A percentile compares a stretch with the other conserved stretches of the same genome.
phyloP scores from a whole-genome alignment of 139 green algal species.

The Monoraphidium neglectum region DNA sequence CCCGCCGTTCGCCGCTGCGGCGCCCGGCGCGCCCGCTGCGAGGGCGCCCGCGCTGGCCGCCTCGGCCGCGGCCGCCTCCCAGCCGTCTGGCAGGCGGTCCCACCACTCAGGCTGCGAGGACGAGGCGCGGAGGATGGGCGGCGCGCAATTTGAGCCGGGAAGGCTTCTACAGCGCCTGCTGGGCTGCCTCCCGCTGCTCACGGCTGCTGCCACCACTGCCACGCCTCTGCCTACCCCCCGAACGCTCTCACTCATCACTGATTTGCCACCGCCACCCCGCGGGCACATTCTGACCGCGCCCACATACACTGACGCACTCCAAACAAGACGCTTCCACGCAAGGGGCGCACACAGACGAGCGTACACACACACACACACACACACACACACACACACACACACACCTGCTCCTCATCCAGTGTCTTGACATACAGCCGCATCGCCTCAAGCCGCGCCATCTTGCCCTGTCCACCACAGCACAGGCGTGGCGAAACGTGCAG shows the following conservation, averaged over 20 bases:
- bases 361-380: neutral
- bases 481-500: too few relatives aligned
- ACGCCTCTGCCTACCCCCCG: neutral
- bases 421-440: conserved; percentile 95
- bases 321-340: neutral
- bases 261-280: neutral
- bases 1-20: neutral
- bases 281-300: neutral
- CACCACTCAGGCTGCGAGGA: neutral
- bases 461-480: conserved; percentile 77
- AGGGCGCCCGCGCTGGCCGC: neutral
- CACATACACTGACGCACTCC: neutral
- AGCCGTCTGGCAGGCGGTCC: conserved; percentile 15
- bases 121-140: neutral
- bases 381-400: neutral
- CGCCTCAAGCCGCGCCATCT: conserved; percentile 85
- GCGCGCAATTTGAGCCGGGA: too few relatives aligned
- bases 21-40: neutral
- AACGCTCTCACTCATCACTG: neutral
- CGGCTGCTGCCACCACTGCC: too few relatives aligned
- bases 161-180: too few relatives aligned
- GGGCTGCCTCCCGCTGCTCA: too few relatives aligned
- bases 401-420: conserved; percentile 81
- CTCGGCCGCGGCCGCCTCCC: conserved; percentile 1
- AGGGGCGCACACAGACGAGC: neutral